Evolutionary conservation across 768 basidiomycete species (phyloP), one percentile per base, ranked within the genome.

Genomic region (Collybia nuda): DNA sequence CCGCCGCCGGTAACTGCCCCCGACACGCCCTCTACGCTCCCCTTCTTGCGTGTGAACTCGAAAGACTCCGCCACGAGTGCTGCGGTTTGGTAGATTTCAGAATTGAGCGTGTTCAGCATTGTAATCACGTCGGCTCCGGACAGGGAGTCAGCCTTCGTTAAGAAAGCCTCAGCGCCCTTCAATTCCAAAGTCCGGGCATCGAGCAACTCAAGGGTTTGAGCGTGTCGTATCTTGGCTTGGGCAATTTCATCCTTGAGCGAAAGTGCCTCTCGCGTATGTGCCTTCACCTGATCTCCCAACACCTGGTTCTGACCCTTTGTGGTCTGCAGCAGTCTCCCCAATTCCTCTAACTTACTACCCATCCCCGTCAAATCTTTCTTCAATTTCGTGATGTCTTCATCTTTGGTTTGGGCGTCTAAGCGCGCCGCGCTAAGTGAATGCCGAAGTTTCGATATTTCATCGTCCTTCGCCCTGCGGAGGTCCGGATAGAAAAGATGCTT

Each of bases 71-170:
- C 72, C 49, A 81, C 70, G 48, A 66, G 69, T 0, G 76, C 74
- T 2, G 79, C 75, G 14, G 71, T 71, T 56, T 82, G 78, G 26
- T 70, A 70, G 24, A 80, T 75, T 51, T 74, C 73, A 6, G 74
- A 61, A 44, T 81, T 77, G n/a, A 83, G 60, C 14, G 65, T 64
- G 41, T 74, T 69, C 12, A 82, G 62, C 55, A 76, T 70, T 2
- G 52, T 59, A 23, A 73, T 64, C 12, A 81, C 70, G 26, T 82
- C 78, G 17, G 68, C 66, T 3, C 70, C 72, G 3, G 80, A 74
- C 40, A 72, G 63, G 0, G 62, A 37, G 51, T 81, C 78, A 0
- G 69, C 71, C 15, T 68, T 75, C 1, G 69, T 67, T 40, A 77
- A 64, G 65, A 71, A 79, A 40, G 63, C 68, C 57, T 78, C 77